Conservation (phyloP, 2,329 filamentous ascomycete genomes). For the Colletotrichum magnum region DNA sequence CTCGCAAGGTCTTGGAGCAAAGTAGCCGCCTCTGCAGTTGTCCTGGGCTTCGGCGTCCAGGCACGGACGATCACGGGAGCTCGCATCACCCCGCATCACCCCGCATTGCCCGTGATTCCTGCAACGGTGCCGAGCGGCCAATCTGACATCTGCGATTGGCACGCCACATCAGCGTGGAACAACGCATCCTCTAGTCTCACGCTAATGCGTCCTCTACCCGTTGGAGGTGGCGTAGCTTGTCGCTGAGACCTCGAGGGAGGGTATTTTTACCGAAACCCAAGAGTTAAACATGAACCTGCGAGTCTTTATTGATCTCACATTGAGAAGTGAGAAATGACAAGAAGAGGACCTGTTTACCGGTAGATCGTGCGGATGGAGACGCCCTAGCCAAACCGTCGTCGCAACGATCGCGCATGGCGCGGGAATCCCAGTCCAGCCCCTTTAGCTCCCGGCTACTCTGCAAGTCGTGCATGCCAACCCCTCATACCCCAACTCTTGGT, state of each 20-base stretch:
- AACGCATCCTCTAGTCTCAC: constrained; percentile 9
- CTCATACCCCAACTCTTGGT: constrained; percentile 6
- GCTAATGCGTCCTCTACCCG: neutral
- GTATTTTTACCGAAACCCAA: neutral
- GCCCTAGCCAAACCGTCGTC: neutral
- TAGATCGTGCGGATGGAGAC: no score
- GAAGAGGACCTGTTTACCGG: no score
- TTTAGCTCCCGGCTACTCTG: neutral
- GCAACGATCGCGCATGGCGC: neutral
- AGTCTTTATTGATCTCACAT: neutral
- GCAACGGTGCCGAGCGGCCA: neutral
- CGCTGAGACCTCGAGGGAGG: neutral
- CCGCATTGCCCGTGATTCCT: neutral
- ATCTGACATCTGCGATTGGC: neutral
- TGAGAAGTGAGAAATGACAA: neutral
- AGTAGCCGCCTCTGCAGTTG: no score
- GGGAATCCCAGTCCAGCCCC: neutral
- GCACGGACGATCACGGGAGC: no score
- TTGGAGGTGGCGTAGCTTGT: neutral
- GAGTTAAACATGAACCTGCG: neutral
- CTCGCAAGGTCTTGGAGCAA: no score
- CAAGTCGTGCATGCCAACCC: constrained; percentile 19
- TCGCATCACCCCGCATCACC: neutral
- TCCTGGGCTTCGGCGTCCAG: no score
- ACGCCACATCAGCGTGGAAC: neutral